Percentiles rank a stretch among this genome's conserved stretches.
These are phyloP conservation scores for Aspergillus sp. DNA, from an alignment of 2,329 filamentous ascomycete genomes.

Conservation along the genomic window DNA sequence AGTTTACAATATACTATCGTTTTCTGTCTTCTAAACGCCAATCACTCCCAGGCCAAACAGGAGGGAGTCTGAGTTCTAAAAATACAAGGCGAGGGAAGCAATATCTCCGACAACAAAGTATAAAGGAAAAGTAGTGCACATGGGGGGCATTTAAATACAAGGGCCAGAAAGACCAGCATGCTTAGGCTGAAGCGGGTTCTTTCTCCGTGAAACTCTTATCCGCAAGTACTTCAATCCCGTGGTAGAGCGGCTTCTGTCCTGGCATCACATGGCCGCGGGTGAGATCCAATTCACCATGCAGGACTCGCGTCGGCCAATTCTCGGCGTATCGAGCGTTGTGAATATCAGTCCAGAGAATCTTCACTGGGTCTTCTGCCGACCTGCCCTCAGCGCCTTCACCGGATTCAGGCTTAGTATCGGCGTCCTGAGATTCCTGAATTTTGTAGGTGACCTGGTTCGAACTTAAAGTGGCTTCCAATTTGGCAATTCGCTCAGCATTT, in stretches of 20 bases:
- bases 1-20: background rate
- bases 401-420: constrained; percentile 11
- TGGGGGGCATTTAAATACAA: constrained; percentile 2
- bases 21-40: constrained; percentile 19
- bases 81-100: constrained; percentile 22
- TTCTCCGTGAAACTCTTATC: constrained; percentile 27
- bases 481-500: constrained; percentile 25
- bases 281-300: constrained; percentile 43
- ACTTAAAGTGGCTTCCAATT: constrained; percentile 19
- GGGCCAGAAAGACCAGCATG: background rate
- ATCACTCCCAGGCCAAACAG: constrained; percentile 12
- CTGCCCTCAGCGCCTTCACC: constrained; percentile 3
- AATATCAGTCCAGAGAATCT: constrained; percentile 48
- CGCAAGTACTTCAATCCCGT: constrained; percentile 24
- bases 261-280: constrained; percentile 37
- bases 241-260: constrained; percentile 25
- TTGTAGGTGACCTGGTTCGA: constrained; percentile 24
- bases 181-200: constrained; percentile 8
- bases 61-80: constrained; percentile 17
- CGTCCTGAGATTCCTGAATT: constrained; percentile 28
- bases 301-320: constrained; percentile 44
- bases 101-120: background rate
- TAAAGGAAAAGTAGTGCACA: constrained; percentile 16
- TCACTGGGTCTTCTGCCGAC: constrained; percentile 33
- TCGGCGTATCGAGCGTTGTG: constrained; percentile 44